phyloP scores from a whole-genome alignment of 192 early-diverging fungal genomes.

The Thamnidium elegans region DNA sequence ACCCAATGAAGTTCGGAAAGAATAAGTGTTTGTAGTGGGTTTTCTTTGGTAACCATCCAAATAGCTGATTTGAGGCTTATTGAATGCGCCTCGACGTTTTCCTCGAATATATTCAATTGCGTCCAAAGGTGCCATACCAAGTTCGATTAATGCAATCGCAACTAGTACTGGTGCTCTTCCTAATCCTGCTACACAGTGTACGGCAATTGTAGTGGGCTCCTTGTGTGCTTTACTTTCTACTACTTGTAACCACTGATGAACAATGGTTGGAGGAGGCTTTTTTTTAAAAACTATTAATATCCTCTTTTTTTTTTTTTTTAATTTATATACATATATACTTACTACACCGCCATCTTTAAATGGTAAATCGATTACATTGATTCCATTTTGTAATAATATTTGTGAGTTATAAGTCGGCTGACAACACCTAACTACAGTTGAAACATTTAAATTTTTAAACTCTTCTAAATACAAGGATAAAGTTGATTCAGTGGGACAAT shows the following conservation, averaged over 20 bases:
- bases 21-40: not conserved
- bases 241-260: conserved; percentile 61
- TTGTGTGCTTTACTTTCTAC: conserved; percentile 22
- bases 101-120: conserved; percentile 69
- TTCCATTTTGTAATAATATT: conserved; percentile 55
- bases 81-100: conserved; percentile 74
- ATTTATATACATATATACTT: conserved; percentile 20
- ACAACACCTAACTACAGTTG: conserved; percentile 85
- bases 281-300: not conserved
- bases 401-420: conserved; percentile 77
- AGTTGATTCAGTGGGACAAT: conserved; percentile 81
- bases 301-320: too few relatives aligned
- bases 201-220: conserved; percentile 59
- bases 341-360: conserved; percentile 86
- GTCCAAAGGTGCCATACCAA: conserved; percentile 70
- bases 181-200: conserved; percentile 94
- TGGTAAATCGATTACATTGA: conserved; percentile 78
- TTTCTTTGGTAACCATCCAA: conserved; percentile 32
- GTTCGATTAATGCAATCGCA: conserved; percentile 72
- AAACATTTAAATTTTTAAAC: conserved; percentile 66
- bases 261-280: conserved; percentile 42
- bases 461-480: conserved; percentile 70
- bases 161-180: conserved; percentile 93
- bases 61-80: conserved; percentile 67
- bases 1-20: conserved; percentile 22